Evolutionary conservation across 768 basidiomycete species (phyloP).

Genomic region (Pleurotus djamor): DNA sequence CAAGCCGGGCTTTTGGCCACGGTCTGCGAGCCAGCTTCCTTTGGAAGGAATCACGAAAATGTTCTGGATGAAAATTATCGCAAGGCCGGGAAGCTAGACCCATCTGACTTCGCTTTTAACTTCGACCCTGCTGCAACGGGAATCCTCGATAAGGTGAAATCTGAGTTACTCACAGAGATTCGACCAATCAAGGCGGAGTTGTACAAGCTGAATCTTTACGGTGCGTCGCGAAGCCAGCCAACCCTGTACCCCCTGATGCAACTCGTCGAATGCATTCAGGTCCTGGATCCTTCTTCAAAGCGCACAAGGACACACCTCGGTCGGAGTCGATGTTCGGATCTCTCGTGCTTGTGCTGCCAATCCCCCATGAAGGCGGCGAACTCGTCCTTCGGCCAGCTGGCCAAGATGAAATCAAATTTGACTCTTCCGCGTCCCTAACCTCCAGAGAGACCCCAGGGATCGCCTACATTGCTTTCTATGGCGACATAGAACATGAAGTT

Average conservation of each 20-base stretch:
- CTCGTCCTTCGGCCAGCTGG: conserved; percentile 23
- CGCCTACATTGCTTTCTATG: conserved; percentile 30
- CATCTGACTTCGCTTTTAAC: conserved; percentile 19
- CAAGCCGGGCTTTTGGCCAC: conserved; percentile 17
- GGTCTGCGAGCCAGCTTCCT: conserved; percentile 28
- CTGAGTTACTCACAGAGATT: conserved; percentile 14
- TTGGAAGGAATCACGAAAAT: conserved; percentile 24
- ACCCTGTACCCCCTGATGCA: neutral
- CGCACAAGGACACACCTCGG: conserved; percentile 39
- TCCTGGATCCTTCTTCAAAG: conserved; percentile 34
- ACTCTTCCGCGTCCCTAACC: conserved; percentile 20
- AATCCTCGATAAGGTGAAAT: conserved; percentile 17
- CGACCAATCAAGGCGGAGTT: conserved; percentile 21
- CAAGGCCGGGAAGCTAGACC: conserved; percentile 30
- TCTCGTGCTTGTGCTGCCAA: conserved; percentile 39
- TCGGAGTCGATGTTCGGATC: conserved; percentile 37
- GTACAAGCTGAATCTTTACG: conserved; percentile 39
- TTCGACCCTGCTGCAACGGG: conserved; percentile 20
- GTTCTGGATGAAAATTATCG: conserved; percentile 32
- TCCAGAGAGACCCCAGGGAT: conserved; percentile 17
- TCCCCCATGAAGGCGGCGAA: conserved; percentile 34
- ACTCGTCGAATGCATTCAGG: conserved; percentile 9
- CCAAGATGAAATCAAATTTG: conserved; percentile 1
- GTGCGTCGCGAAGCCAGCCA: conserved; percentile 14
- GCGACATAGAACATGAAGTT: conserved; percentile 42